Conservation (phyloP, 495 filamentous ascomycete genomes). For the Penicillium desertorum region DNA sequence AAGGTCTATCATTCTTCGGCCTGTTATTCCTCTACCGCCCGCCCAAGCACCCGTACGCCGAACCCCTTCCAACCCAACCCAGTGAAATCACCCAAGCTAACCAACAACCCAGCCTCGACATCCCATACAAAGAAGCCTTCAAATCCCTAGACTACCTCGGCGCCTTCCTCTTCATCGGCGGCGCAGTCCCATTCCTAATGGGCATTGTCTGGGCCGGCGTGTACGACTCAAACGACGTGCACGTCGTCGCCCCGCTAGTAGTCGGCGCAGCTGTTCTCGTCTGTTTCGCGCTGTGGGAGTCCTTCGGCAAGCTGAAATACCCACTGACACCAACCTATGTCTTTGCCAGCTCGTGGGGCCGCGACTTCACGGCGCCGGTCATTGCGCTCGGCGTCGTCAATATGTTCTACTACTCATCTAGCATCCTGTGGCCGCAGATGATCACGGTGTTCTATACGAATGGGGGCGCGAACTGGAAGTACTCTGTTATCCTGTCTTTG, state of each 20-base stretch:
- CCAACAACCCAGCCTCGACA: slow-evolving; percentile 13
- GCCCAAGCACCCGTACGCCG: slow-evolving; percentile 24
- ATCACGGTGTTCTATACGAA: slow-evolving; percentile 26
- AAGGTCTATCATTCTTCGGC: slow-evolving; percentile 25
- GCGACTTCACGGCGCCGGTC: slow-evolving; percentile 28
- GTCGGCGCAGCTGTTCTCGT: slow-evolving; percentile 22
- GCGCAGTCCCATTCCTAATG: slow-evolving; percentile 26
- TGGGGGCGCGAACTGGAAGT: slow-evolving; percentile 24
- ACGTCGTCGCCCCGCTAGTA: slow-evolving; percentile 26
- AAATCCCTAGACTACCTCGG: slow-evolving; percentile 30
- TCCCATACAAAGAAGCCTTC: slow-evolving; percentile 25
- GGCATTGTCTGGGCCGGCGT: slow-evolving; percentile 31
- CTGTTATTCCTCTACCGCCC: slow-evolving; percentile 27
- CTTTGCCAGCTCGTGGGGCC: slow-evolving; percentile 25
- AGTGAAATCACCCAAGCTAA: neutral
- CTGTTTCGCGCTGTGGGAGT: slow-evolving; percentile 30
- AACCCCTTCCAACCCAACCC: too few relatives aligned
- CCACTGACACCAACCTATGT: slow-evolving; percentile 24
- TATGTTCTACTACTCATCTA: slow-evolving; percentile 34
- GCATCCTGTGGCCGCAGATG: slow-evolving; percentile 32
- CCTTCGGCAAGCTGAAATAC: slow-evolving; percentile 23
- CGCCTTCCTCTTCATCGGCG: slow-evolving; percentile 27
- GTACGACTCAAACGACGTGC: slow-evolving; percentile 26
- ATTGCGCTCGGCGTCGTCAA: slow-evolving; percentile 29
- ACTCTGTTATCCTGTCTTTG: slow-evolving; percentile 24